Evolutionary conservation across 805 yeast species (phyloP), one percentile per base, ranked within the genome.

Genomic region (Cyberlindnera amylophila): DNA sequence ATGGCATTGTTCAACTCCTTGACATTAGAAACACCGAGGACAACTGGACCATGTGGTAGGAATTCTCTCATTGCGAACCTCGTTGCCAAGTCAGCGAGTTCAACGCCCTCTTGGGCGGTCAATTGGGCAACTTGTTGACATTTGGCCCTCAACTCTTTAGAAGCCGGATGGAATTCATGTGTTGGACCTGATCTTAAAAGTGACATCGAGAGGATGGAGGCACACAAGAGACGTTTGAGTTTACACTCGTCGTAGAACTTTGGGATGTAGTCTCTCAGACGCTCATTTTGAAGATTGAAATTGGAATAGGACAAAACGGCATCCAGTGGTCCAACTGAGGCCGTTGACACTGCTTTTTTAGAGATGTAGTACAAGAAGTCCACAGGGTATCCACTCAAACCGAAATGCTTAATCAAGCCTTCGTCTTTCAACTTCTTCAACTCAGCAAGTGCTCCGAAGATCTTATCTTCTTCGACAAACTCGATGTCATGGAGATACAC

Each of bases 401-500:
- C 97, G 47, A 90, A 72, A 50, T 80, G 69, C 29, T 61, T 67
- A 36, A 86, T 72, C 3, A 74, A 30, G 0, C 95, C 95, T 49
- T 77, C 79, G 6, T 69, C 51, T 57, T 87, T 85, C 52, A 90
- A 64, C 36, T 59, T 62, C 52, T 67, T 73, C 51, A 88, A 67
- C 51, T 79, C 81, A 21, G 60, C 64, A 39, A 91, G 65, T 0
- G 96, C 96, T 19, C 61, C 82, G 13, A 76, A 54, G 4, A 81
- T 75, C 17, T 75, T 74, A 1, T 60, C 67, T 26, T 73, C 74
- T 1, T 72, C 59, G 7, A 80, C 84, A 62, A 90, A 91, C 59
- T 90, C 98, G 36, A 89, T 77, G 58, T 90, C 98, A 63, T 91
- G 98, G 52, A 89, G 68, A 60, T 86, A 86, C 6, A 91, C 90